Conservation (phyloP, 352 stramenopile genomes). For the Phytophthora citrophthora region DNA sequence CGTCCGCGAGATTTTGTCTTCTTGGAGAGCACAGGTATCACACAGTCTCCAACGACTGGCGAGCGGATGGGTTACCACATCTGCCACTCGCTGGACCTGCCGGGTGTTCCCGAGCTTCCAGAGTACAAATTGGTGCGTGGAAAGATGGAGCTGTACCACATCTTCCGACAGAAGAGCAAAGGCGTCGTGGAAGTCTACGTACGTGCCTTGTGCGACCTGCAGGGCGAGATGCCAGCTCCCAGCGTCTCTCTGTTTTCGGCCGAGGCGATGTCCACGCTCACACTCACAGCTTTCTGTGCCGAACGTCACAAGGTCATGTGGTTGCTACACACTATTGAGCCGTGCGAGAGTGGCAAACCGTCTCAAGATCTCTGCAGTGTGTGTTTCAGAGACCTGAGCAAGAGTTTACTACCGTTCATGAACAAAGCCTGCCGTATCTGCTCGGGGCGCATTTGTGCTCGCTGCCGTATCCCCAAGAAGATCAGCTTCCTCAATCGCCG, state of each 20-base stretch:
- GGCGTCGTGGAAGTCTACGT: conserved; percentile 53
- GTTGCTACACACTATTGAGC: conserved; percentile 32
- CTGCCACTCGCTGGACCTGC: conserved; percentile 48
- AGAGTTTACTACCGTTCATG: conserved; percentile 43
- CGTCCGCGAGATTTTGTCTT: conserved; percentile 51
- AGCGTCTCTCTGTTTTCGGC: conserved; percentile 35
- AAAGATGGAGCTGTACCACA: conserved; percentile 42
- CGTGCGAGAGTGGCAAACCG: conserved; percentile 32
- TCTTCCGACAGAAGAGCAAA: conserved; percentile 50
- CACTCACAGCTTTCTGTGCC: conserved; percentile 30
- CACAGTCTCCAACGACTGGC: conserved; percentile 28
- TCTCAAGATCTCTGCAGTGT: conserved; percentile 38
- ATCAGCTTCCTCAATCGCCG: conserved; percentile 45
- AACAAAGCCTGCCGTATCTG: conserved; percentile 50
- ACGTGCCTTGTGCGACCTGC: conserved; percentile 34
- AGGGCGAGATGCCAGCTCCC: conserved; percentile 36
- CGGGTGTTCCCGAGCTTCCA: conserved; percentile 32
- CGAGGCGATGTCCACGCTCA: conserved; percentile 34
- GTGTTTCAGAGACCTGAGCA: conserved; percentile 46
- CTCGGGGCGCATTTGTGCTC: conserved; percentile 34
- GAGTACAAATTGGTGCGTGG: conserved; percentile 50
- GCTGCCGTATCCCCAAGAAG: conserved; percentile 42
- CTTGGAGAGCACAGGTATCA: conserved; percentile 54
- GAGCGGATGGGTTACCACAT: conserved; percentile 63
- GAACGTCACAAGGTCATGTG: conserved; percentile 58